These are phyloP conservation scores for Candida peoriensis DNA, from an alignment of 805 yeast species.

Conservation along the genomic window DNA sequence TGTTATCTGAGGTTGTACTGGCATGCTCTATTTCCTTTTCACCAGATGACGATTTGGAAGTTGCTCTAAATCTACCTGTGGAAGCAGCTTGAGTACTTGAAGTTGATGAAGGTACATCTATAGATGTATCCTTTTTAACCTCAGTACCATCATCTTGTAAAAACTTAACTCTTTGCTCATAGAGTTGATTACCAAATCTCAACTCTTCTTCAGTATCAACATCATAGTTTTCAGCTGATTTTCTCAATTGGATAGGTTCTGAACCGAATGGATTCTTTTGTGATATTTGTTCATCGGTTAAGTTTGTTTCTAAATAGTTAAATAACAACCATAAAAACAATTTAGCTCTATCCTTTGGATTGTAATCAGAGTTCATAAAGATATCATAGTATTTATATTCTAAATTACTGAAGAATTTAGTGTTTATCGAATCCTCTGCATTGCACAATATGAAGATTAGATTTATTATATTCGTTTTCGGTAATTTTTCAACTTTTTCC, in stretches of 20 bases:
- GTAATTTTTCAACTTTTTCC: conserved; percentile 28
- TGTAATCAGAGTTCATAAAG: conserved; percentile 55
- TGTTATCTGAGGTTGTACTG: background rate
- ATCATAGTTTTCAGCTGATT: conserved; percentile 28
- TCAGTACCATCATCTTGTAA: conserved; percentile 22
- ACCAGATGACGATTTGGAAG: background rate
- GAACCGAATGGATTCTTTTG: conserved; percentile 60
- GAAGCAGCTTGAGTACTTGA: too few relatives aligned
- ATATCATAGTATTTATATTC: conserved; percentile 64
- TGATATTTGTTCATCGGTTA: conserved; percentile 44
- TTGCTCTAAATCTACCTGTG: conserved; percentile 1
- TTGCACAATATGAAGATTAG: conserved; percentile 70
- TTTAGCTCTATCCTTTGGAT: conserved; percentile 62
- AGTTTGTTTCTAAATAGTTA: conserved; percentile 70
- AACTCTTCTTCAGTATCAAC: conserved; percentile 40
- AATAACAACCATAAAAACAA: conserved; percentile 82
- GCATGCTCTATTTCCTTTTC: too few relatives aligned
- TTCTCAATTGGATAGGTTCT: conserved; percentile 29
- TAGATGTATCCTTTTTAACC: too few relatives aligned
- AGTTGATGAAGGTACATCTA: too few relatives aligned
- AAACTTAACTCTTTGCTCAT: conserved; percentile 31
- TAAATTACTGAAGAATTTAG: conserved; percentile 22
- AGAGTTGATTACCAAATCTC: conserved; percentile 38
- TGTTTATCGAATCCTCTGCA: conserved; percentile 48
- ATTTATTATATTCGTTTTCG: conserved; percentile 66